Conservation (phyloP, 148 eudicot genomes). For the Camellia japonica region DNA sequence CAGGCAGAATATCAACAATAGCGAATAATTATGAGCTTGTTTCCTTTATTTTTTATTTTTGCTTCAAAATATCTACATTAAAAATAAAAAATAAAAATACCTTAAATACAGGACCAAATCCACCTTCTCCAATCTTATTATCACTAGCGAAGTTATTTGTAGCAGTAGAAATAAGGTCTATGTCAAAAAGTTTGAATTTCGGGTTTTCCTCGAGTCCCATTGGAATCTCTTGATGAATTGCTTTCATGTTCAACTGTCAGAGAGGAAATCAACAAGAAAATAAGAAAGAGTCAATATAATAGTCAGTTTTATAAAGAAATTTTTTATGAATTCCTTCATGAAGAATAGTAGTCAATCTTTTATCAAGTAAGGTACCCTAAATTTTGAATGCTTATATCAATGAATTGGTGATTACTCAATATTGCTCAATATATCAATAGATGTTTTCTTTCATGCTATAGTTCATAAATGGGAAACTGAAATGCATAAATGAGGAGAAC, state of each 20-base stretch:
- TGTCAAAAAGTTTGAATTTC: conserved; percentile 24
- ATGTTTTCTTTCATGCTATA: not conserved
- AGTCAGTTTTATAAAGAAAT: not conserved
- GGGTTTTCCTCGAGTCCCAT: conserved; percentile 17
- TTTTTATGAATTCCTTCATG: not conserved
- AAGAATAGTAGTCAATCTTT: not conserved
- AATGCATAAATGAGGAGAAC: not conserved
- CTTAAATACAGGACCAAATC: conserved; percentile 38
- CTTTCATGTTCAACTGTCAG: conserved; percentile 12
- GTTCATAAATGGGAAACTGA: not conserved
- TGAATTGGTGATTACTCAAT: not conserved
- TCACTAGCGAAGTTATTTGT: conserved; percentile 27
- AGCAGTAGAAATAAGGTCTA: conserved; percentile 21
- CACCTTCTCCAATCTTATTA: conserved; percentile 36
- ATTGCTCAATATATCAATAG: not conserved
- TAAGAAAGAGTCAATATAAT: not conserved
- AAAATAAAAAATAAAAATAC: conserved; percentile 11
- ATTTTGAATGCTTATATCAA: not conserved
- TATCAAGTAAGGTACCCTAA: not conserved
- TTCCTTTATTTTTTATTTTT: too few relatives aligned
- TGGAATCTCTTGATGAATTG: not conserved
- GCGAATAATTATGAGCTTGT: not conserved
- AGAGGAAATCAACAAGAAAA: conserved; percentile 5
- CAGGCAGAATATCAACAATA: not conserved
- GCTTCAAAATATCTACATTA: not conserved